These are phyloP conservation scores for Akebia trifoliata DNA, from an alignment of 164 flowering plant species.

Conservation along the genomic window DNA sequence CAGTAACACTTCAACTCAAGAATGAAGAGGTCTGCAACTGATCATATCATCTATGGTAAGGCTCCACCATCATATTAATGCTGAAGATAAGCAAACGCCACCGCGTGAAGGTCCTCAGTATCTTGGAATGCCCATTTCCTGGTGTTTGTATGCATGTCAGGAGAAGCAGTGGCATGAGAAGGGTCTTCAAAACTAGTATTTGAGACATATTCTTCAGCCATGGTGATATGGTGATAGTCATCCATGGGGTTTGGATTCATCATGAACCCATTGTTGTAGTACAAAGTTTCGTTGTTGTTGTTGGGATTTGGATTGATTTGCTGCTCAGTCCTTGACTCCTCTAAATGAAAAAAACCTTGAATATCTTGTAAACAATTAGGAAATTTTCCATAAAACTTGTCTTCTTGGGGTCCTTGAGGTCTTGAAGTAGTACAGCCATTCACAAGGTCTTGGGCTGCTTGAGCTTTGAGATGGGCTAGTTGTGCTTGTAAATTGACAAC, in stretches of 20 bases:
- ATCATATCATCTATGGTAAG: too few species aligned
- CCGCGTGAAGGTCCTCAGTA: slow-evolving; percentile 54
- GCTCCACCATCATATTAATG: slow-evolving; percentile 25
- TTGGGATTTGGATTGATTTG: slow-evolving; percentile 23
- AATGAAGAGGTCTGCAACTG: too few species aligned
- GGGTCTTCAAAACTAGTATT: slow-evolving; percentile 39
- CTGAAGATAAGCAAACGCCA: slow-evolving; percentile 49
- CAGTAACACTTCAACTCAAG: slow-evolving; percentile 29
- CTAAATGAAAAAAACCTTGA: slow-evolving; percentile 38
- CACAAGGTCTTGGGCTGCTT: slow-evolving; percentile 44
- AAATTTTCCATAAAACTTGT: slow-evolving; percentile 23
- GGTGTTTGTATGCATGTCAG: slow-evolving; percentile 33
- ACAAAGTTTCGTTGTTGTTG: slow-evolving; percentile 9
- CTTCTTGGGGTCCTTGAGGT: slow-evolving; percentile 41
- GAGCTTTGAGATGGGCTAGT: slow-evolving; percentile 62
- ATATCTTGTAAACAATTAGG: slow-evolving; percentile 36
- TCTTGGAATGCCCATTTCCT: slow-evolving; percentile 53
- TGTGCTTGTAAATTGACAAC: slow-evolving; percentile 82
- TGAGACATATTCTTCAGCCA: slow-evolving; percentile 32
- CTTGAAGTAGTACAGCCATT: slow-evolving; percentile 26
- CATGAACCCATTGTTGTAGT: slow-evolving; percentile 21
- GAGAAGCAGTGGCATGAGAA: slow-evolving; percentile 35
- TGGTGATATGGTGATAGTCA: slow-evolving; percentile 23
- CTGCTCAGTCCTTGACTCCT: slow-evolving; percentile 23
- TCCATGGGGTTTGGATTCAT: slow-evolving; percentile 22